A percentile compares a stretch with the other conserved stretches of the same genome.
phyloP scores from a whole-genome alignment of 2,329 filamentous ascomycete species.

The Alternaria incomplexa region DNA sequence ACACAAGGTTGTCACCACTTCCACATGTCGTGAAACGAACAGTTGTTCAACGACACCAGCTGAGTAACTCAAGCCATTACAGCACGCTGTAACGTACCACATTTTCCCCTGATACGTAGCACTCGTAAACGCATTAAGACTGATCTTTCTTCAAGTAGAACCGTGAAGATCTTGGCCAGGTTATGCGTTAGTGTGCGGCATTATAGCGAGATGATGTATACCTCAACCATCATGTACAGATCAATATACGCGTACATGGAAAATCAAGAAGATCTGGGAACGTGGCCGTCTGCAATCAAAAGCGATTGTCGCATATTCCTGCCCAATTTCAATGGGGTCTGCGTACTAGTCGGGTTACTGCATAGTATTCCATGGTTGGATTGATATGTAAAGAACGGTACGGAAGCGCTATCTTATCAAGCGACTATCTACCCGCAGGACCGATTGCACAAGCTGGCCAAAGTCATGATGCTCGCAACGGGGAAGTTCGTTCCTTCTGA shows the following conservation, averaged over 20 bases:
- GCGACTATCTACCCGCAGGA: constrained; percentile 1
- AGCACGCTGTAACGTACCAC: constrained; percentile 14
- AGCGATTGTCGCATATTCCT: not conserved
- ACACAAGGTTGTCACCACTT: not conserved
- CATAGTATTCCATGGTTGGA: constrained; percentile 1
- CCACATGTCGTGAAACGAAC: constrained; percentile 12
- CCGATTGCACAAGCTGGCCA: not conserved
- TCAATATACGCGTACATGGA: not conserved
- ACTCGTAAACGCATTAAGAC: not conserved
- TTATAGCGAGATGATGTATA: not conserved
- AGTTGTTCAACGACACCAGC: constrained; percentile 1
- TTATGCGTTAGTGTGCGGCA: not conserved
- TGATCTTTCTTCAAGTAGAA: not conserved
- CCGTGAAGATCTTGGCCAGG: not conserved
- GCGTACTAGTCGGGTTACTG: not conserved
- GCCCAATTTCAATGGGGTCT: not conserved
- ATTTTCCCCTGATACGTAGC: not conserved
- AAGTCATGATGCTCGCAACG: not conserved
- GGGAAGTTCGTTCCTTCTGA: not conserved
- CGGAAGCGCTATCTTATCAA: constrained; percentile 9
- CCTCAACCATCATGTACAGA: not conserved
- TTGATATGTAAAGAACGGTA: constrained; percentile 1
- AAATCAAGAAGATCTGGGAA: not conserved
- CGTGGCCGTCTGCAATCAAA: not conserved
- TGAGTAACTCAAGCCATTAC: constrained; percentile 8